Evolutionary conservation across 169 alveolate genomes (phyloP).

Genomic region (Cryptosporidium ryanae): DNA sequence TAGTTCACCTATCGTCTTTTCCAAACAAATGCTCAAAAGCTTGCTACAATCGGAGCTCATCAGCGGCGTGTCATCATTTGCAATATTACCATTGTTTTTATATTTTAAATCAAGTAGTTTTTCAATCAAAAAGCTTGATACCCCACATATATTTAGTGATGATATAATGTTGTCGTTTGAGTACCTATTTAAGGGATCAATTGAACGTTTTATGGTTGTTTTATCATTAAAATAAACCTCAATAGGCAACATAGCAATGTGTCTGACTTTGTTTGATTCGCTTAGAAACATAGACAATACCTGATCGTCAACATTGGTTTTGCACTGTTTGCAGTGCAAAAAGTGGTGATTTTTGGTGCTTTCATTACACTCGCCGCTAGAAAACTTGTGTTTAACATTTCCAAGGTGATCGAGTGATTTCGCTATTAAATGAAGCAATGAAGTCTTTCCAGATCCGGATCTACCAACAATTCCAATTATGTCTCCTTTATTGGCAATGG

Average conservation of each 20-base stretch:
- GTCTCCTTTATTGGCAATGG: conserved; percentile 46
- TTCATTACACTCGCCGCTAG: background rate
- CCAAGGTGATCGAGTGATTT: conserved; percentile 36
- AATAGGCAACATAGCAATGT: conserved; percentile 69
- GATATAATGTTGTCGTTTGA: conserved; percentile 30
- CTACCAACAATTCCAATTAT: conserved; percentile 68
- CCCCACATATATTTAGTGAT: conserved; percentile 52
- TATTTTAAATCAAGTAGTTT: background rate
- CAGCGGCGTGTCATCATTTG: conserved; percentile 17
- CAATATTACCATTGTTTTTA: background rate
- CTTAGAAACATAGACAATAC: conserved; percentile 15
- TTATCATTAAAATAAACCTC: conserved; percentile 58
- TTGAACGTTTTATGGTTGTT: conserved; percentile 25
- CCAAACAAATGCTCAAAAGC: background rate
- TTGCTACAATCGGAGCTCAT: background rate
- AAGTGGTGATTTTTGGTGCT: background rate
- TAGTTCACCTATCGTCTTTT: conserved; percentile 1
- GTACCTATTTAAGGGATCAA: conserved; percentile 50
- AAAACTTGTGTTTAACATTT: conserved; percentile 1
- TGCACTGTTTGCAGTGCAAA: conserved; percentile 24
- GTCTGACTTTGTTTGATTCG: conserved; percentile 10
- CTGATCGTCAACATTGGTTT: conserved; percentile 11
- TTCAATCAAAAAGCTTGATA: conserved; percentile 7
- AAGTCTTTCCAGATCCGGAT: conserved; percentile 73
- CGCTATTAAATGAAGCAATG: conserved; percentile 56